phyloP scores from a whole-genome alignment of 306 rosid species.

The Glycine soja region DNA sequence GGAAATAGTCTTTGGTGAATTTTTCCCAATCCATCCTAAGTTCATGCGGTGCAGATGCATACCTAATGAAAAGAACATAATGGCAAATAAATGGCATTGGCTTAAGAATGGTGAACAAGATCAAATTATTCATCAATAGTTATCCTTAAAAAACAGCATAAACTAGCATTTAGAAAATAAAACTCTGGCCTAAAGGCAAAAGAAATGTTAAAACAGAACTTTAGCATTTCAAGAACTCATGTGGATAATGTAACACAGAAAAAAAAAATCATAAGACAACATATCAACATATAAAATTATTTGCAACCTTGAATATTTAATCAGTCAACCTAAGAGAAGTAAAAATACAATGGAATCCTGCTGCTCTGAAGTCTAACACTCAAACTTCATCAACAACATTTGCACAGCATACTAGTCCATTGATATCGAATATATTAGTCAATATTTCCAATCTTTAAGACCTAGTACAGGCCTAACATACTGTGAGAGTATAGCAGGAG shows the following conservation, averaged over 20 bases:
- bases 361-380: neutral
- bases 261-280: neutral
- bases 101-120: slow-evolving; percentile 20
- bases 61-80: slow-evolving; percentile 59
- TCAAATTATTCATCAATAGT: slow-evolving; percentile 26
- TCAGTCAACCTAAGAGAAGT: slow-evolving; percentile 23
- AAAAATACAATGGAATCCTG: neutral
- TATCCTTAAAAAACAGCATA: neutral
- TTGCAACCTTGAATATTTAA: slow-evolving; percentile 2
- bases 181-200: too few species aligned
- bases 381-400: slow-evolving; percentile 28
- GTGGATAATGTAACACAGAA: neutral
- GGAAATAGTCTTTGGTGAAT: slow-evolving; percentile 92
- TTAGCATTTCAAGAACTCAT: slow-evolving; percentile 23
- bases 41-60: slow-evolving; percentile 95
- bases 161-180: too few species aligned
- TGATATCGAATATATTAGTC: too few species aligned
- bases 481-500: neutral
- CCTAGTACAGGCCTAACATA: neutral
- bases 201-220: too few species aligned
- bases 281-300: neutral
- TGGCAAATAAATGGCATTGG: neutral
- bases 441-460: neutral
- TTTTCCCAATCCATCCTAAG: slow-evolving; percentile 87
- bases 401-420: neutral